Conservation (phyloP, 129 eudicot species). For the Tagetes patula region DNA sequence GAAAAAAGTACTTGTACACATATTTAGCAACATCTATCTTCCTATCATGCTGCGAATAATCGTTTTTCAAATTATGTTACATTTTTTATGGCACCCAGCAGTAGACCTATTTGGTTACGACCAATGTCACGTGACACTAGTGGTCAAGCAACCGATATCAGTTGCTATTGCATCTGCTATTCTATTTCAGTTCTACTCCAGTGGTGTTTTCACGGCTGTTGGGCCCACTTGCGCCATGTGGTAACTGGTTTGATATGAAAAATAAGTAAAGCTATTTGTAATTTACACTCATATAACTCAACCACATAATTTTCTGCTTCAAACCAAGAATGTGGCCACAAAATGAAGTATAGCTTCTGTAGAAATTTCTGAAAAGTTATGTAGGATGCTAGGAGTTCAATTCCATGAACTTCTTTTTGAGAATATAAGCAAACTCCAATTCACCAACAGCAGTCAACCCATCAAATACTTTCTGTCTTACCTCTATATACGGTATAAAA, state of each 20-base stretch:
- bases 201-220: slow-evolving; percentile 52
- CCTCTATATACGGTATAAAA: slow-evolving; percentile 65
- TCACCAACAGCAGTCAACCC: slow-evolving; percentile 66
- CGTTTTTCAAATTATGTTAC: too few relatives aligned
- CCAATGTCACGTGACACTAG: too few relatives aligned
- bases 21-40: too few relatives aligned
- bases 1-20: too few relatives aligned
- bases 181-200: slow-evolving; percentile 44
- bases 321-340: background rate
- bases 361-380: background rate
- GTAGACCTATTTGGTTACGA: too few relatives aligned
- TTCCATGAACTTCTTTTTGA: slow-evolving; percentile 60
- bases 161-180: slow-evolving; percentile 50
- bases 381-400: slow-evolving; percentile 50
- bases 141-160: slow-evolving; percentile 44
- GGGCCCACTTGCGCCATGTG: slow-evolving; percentile 16
- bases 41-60: too few relatives aligned
- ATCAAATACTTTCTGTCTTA: slow-evolving; percentile 68
- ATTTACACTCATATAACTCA: background rate
- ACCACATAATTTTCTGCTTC: background rate
- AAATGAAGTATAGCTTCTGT: background rate
- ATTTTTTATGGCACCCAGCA: too few relatives aligned
- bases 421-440: slow-evolving; percentile 59
- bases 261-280: slow-evolving; percentile 4
- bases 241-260: too few relatives aligned